Evolutionary conservation across 805 yeast genomes (phyloP).

Genomic region (Pichia phayaonensis): DNA sequence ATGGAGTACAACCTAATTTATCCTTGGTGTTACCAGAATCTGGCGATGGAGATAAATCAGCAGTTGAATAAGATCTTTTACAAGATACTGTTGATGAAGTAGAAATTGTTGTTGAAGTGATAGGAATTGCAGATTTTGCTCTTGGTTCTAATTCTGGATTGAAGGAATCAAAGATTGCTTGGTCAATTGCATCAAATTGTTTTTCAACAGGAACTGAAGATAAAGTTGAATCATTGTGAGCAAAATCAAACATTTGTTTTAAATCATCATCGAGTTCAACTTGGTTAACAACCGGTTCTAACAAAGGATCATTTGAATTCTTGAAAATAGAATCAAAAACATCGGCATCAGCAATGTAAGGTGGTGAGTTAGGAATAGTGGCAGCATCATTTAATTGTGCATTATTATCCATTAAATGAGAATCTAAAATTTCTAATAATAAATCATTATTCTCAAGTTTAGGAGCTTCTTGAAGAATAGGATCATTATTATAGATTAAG

Average conservation of each 20-base stretch:
- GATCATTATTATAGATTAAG: not conserved
- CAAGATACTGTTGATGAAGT: not conserved
- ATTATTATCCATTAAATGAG: not conserved
- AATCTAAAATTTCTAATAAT: conserved; percentile 7
- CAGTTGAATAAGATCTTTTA: conserved; percentile 22
- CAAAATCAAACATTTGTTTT: conserved; percentile 3
- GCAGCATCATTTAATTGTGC: not conserved
- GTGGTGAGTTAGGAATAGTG: conserved; percentile 33
- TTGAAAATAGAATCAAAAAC: conserved; percentile 47
- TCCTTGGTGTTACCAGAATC: conserved; percentile 38
- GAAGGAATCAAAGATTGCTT: not conserved
- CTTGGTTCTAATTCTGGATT: not conserved
- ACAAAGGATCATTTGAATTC: conserved; percentile 51
- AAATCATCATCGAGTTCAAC: conserved; percentile 15
- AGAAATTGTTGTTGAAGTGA: not conserved
- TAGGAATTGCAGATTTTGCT: not conserved
- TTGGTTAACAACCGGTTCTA: conserved; percentile 22
- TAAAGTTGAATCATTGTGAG: not conserved
- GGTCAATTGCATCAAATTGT: not conserved
- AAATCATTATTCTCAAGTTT: conserved; percentile 4
- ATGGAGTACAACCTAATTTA: conserved; percentile 66
- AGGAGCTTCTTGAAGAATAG: conserved; percentile 5
- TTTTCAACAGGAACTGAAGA: conserved; percentile 1
- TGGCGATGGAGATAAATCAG: conserved; percentile 1
- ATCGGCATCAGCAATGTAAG: conserved; percentile 45